Base-by-base conservation (phyloP, 2,329 filamentous ascomycete genomes). In the Ophiocordyceps camponoti-floridani region DNA sequence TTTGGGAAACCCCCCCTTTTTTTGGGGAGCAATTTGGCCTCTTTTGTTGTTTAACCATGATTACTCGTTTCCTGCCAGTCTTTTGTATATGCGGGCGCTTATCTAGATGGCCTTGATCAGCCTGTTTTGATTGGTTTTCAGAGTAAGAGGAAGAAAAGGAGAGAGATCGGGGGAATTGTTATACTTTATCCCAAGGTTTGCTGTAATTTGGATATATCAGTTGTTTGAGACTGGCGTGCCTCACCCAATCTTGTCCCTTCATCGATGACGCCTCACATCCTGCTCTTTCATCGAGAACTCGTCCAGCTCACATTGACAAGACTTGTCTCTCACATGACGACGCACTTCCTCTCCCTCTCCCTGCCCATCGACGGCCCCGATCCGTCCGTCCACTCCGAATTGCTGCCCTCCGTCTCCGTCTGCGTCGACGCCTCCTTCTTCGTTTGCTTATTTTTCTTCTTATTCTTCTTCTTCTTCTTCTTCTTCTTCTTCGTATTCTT, bases 341-440 rank as follows among this genome's bases (percentile, higher is more conserved):
- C 49, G 51, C 73, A 76, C 52, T 69, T 75, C 54, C 61, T 68
- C 14, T 67, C 62, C 54, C 49, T 49, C 16, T 53, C 56, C 43
- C 46, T 52, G 23, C 23, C 23, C 23, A 23, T 23, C 3, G 23
- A 23, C 23, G 23, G 23, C 23, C 55, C 58, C 0, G 65, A 61
- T 12, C 72, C 60, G 50, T 77, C 71, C 1, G 72, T 76, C 73
- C 72, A 76, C 16, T 63, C 69, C 9, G 63, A 62, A 49, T 58
- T 65, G 52, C 66, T 71, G 35, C 56, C 55, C 60, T 47, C 72
- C 69, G 19, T 43, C 33, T 18, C 43, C 47, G 6, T 35, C 43
- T 19, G 23, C 23, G 5, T 23, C 23, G 23, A 23, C 23, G 23
- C 23, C 23, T 12, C 26, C 16, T 43, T 14, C 12, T 45, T 7